Evolutionary conservation across 2,329 filamentous ascomycete genomes (phyloP).

Genomic region (Bipolaris zeicola): DNA sequence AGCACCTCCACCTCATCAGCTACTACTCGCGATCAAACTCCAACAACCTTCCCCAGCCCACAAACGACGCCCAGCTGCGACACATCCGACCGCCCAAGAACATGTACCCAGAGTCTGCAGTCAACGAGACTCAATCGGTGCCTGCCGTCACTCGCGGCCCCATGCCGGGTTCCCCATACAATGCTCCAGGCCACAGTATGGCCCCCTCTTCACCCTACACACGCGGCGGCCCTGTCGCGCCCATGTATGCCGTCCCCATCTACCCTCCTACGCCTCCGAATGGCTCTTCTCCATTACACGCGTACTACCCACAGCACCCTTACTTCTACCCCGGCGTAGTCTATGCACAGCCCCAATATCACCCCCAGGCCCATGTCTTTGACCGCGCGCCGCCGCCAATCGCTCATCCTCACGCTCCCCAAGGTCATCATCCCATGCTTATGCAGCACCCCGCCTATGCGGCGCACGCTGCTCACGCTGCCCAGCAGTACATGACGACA

Average conservation of each 20-base stretch:
- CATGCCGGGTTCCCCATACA: constrained; percentile 64
- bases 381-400: constrained; percentile 49
- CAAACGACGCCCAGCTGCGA: constrained; percentile 77
- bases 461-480: constrained; percentile 37
- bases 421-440: constrained; percentile 36
- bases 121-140: constrained; percentile 81
- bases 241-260: constrained; percentile 49
- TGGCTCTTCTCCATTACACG: constrained; percentile 51
- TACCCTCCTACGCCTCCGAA: constrained; percentile 50
- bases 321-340: constrained; percentile 42
- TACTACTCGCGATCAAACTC: constrained; percentile 88
- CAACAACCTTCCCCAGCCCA: constrained; percentile 78
- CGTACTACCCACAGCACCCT: constrained; percentile 44
- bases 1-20: constrained; percentile 96
- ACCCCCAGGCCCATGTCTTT: constrained; percentile 33
- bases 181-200: constrained; percentile 57
- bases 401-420: constrained; percentile 47
- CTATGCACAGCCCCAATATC: constrained; percentile 40
- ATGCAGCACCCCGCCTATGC: constrained; percentile 37
- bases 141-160: constrained; percentile 80
- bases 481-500: constrained; percentile 44
- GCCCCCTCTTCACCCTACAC: constrained; percentile 61
- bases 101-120: constrained; percentile 95
- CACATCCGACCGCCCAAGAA: constrained; percentile 87
- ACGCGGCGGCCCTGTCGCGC: constrained; percentile 49